These are phyloP conservation scores for Starmera caribaea DNA, from an alignment of 805 yeast genomes.

Conservation along the genomic window DNA sequence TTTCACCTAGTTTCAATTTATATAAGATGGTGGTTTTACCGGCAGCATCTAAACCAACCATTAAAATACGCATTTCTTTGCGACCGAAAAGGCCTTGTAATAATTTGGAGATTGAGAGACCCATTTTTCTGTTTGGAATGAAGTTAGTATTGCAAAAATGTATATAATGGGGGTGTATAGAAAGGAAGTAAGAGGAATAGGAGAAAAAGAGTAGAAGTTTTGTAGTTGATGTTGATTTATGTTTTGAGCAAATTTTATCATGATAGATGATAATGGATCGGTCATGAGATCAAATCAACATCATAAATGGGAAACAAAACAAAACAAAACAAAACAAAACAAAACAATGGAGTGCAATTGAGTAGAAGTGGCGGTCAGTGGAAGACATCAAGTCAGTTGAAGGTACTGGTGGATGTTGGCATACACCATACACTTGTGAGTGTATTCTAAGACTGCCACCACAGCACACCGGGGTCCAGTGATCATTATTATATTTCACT, in stretches of 20 bases:
- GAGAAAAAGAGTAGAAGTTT: not conserved
- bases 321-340: not conserved
- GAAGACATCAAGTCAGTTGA: too few species aligned
- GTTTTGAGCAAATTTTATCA: too few species aligned
- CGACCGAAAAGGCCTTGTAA: slow-evolving; percentile 94
- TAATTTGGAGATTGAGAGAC: slow-evolving; percentile 89
- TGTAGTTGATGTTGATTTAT: not conserved
- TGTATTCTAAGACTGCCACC: not conserved
- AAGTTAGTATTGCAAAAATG: slow-evolving; percentile 9
- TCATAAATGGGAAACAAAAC: not conserved
- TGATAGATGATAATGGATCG: too few species aligned
- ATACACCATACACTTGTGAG: not conserved
- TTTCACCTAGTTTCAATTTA: slow-evolving; percentile 91
- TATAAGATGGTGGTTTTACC: slow-evolving; percentile 96
- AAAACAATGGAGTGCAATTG: not conserved
- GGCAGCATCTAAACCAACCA: slow-evolving; percentile 98
- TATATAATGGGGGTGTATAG: too few species aligned
- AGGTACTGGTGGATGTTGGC: too few species aligned
- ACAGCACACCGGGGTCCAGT: not conserved
- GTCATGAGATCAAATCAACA: not conserved
- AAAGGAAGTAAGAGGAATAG: not conserved
- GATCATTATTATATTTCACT: too few species aligned
- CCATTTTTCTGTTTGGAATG: slow-evolving; percentile 44
- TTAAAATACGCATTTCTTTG: slow-evolving; percentile 95
- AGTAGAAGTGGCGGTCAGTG: too few species aligned